These are phyloP conservation scores for Cnidoscolus chayamansa DNA, from an alignment of 441 rosid genomes.

Conservation along the genomic window DNA sequence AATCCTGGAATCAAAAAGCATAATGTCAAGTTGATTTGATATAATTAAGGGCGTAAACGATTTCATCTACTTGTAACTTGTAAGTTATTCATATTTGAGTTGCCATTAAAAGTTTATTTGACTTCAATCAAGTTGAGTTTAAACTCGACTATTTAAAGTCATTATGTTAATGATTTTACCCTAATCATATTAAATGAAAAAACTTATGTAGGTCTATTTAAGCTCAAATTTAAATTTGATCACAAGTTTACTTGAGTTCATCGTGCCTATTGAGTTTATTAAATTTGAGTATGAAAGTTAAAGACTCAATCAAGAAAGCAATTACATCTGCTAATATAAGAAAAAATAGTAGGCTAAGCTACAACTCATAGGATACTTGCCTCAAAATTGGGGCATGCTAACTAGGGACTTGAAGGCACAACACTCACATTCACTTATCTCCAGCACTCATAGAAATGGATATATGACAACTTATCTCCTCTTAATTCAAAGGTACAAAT, in stretches of 20 bases:
- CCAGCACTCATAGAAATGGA: background rate
- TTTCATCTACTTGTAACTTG: background rate
- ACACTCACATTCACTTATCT: background rate
- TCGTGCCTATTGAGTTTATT: background rate
- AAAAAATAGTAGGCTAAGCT: background rate
- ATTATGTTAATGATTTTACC: too few relatives aligned
- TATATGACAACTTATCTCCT: background rate
- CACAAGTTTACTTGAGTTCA: background rate
- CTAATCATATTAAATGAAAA: too few relatives aligned
- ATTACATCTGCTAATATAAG: too few relatives aligned
- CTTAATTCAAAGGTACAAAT: background rate
- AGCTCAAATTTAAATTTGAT: background rate
- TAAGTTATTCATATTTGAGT: background rate
- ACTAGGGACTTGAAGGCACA: background rate
- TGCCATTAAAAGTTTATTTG: too few relatives aligned
- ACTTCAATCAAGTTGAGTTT: too few relatives aligned
- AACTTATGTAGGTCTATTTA: background rate
- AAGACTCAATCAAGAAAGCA: too few relatives aligned
- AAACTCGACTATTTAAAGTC: too few relatives aligned
- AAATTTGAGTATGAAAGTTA: background rate
- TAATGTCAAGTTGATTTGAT: background rate
- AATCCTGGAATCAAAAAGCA: background rate
- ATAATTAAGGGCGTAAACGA: background rate
- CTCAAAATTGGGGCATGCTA: background rate
- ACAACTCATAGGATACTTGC: background rate